These are phyloP conservation scores for Arxiozyma heterogenica DNA, from an alignment of 1,139 yeast genomes.

Conservation along the genomic window DNA sequence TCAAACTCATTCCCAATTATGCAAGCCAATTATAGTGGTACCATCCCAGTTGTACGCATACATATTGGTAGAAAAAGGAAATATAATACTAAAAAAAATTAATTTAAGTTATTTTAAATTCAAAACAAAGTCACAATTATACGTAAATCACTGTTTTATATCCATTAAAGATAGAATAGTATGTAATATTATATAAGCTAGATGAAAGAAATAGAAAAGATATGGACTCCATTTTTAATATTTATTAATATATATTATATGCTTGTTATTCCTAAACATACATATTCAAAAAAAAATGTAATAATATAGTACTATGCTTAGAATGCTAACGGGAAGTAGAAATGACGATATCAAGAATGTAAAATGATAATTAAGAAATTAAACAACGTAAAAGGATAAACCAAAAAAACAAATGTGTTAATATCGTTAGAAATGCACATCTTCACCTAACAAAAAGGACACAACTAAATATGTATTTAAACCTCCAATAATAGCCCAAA, in stretches of 20 bases:
- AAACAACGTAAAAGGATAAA: not conserved
- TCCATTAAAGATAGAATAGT: not conserved
- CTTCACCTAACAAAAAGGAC: constrained; percentile 63
- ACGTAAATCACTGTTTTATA: not conserved
- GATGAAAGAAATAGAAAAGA: too few species aligned
- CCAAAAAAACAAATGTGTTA: not conserved
- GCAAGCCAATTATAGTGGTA: constrained; percentile 67
- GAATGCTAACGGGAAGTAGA: not conserved
- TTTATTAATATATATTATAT: not conserved
- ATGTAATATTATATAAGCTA: not conserved
- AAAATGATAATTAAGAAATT: not conserved
- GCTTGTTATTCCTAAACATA: not conserved
- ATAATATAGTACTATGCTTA: not conserved
- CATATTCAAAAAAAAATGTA: not conserved
- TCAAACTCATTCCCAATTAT: constrained; percentile 50
- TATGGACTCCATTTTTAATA: not conserved
- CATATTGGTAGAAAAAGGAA: constrained; percentile 29
- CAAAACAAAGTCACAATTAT: not conserved
- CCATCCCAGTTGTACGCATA: constrained; percentile 56
- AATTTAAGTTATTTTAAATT: not conserved
- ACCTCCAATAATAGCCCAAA: constrained; percentile 65
- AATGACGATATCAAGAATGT: too few species aligned
- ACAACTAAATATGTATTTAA: constrained; percentile 65
- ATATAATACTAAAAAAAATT: constrained; percentile 18
- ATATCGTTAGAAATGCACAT: constrained; percentile 40